Base-by-base conservation (phyloP, 2,329 filamentous ascomycete genomes). In the Hypoxylon rubiginosum region DNA sequence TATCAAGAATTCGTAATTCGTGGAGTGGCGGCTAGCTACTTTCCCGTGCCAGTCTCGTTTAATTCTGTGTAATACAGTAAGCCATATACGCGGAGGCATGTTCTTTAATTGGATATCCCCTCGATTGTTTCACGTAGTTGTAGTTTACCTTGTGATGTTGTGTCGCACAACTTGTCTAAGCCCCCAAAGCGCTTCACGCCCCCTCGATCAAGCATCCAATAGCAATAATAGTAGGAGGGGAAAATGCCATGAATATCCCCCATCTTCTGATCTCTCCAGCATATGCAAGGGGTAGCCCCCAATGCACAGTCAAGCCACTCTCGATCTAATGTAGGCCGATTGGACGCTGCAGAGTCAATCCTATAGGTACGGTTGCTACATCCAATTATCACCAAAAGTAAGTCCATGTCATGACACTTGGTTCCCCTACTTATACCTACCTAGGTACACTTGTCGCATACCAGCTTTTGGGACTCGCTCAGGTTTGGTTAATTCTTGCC, bases 1-100 rank as follows among this genome's bases (percentile, higher is more conserved):
- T 7, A 77, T 78, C 48, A 73, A 72, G 32, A 59, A 59, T 36
- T 34, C 60, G 34, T 67, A 63, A 61, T 15, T 36, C 26, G 52
- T 30, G 11, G 28, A 17, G 26, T 28, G 26, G 26, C 26, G 26
- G 7, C 9, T 9, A 11, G 32, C 32, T 9, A 34, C 32, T 34
- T 9, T 34, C 32, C 2, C 13, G 32, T 10, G 32, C 26, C 26
- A 28, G 7, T 28, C 26, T 7, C 7, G 26, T 28, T 28, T 28
- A 28, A 28, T 4, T 28, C 10, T n/a, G 9, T 15, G 32, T 2
- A 34, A 34, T 2, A 34, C 32, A 34, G 9, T 34, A 13, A 34
- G 28, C 9, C 32, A 10, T 9, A 13, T 34, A 34, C 10, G 32
- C 9, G 10, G 32, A 10, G 32, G 32, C 11, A 34, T 28, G 7